Evolutionary conservation across 805 yeast genomes (phyloP), one percentile per base, ranked within the genome.

Genomic region (Wickerhamomyces chambardii): DNA sequence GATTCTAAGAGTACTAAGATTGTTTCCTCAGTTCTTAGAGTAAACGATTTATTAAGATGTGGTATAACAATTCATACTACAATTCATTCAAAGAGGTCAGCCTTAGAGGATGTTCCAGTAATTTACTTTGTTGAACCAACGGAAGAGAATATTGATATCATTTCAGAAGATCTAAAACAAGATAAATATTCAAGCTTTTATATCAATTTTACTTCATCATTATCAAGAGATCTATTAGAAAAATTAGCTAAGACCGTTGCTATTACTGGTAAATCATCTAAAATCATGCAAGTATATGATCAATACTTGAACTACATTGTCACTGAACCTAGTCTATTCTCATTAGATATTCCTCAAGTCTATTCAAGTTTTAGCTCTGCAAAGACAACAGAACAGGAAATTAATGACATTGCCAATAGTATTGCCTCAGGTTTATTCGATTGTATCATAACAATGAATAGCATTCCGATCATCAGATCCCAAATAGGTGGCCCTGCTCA

Each of bases 401-500:
- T 92, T 50, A 83, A 80, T 42, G 38, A 48, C 6, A 55, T 80
- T 17, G 86, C 94, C 15, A 83, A 78, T 43, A 55, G 62, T 21
- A 76, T 90, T 27, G 85, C 95, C 15, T 72, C 68, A 44, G 97
- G 97, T 0, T 59, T 92, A 32, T 83, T 85, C 52, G 80, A 90
- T 32, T 67, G 84, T 11, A 70, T 92, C 9, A 70, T 87, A 45
- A 85, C 95, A 10, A 64, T 77, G 53, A 84, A 81, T 12, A 69
- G 78, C 8, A 74, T 92, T 24, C 99, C 99, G 2, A 77, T 92
- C 34, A 85, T 92, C 41, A 73, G 99, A 49, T 81, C 95, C 35
- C 89, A 92, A 31, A 68, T 80, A 29, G 94, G 94, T 33, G 96
- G 96, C 2, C 94, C 99, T 0, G 97, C 97, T 2, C 97, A 92